Percentiles rank a stretch among this genome's conserved stretches.
Evolutionary conservation across 148 eudicot genomes (phyloP).

Genomic region (Chenopodium formosanum): DNA sequence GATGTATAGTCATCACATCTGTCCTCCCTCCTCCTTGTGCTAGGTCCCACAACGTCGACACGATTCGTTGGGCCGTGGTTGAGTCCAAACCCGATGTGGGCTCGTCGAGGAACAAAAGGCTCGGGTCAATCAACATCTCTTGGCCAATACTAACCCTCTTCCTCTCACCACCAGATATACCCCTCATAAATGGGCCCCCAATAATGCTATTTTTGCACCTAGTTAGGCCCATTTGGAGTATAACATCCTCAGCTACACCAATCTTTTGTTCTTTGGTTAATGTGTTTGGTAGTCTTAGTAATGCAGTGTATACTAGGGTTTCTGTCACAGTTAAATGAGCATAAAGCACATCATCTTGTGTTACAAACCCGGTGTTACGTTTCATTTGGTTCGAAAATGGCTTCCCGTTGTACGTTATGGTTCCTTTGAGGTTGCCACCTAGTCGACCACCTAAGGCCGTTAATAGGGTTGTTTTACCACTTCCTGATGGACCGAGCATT

Average conservation of each 20-base stretch:
- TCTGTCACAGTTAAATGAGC: conserved; percentile 72
- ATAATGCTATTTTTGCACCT: conserved; percentile 59
- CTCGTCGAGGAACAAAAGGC: conserved; percentile 70
- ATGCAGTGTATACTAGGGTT: conserved; percentile 68
- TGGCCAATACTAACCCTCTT: conserved; percentile 84
- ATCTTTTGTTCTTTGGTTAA: conserved; percentile 45
- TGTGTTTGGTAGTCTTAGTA: conserved; percentile 60
- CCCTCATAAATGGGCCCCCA: conserved; percentile 56
- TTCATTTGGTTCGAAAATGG: conserved; percentile 59
- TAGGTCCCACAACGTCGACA: conserved; percentile 52
- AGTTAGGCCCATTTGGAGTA: conserved; percentile 52
- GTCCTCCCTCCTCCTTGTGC: conserved; percentile 69
- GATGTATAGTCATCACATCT: conserved; percentile 73
- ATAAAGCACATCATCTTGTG: conserved; percentile 77
- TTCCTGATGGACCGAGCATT: conserved; percentile 88
- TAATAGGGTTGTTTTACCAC: conserved; percentile 84
- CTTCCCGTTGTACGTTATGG: conserved; percentile 55
- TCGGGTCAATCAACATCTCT: conserved; percentile 79
- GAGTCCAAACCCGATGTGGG: conserved; percentile 88
- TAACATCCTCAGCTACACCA: conserved; percentile 42
- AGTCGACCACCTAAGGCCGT: conserved; percentile 78
- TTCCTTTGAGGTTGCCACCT: conserved; percentile 49
- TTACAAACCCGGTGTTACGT: conserved; percentile 69
- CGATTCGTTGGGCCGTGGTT: conserved; percentile 78
- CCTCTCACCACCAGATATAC: conserved; percentile 73